Conservation (phyloP, 2,329 filamentous ascomycete species). For the Xylaria sp. region DNA sequence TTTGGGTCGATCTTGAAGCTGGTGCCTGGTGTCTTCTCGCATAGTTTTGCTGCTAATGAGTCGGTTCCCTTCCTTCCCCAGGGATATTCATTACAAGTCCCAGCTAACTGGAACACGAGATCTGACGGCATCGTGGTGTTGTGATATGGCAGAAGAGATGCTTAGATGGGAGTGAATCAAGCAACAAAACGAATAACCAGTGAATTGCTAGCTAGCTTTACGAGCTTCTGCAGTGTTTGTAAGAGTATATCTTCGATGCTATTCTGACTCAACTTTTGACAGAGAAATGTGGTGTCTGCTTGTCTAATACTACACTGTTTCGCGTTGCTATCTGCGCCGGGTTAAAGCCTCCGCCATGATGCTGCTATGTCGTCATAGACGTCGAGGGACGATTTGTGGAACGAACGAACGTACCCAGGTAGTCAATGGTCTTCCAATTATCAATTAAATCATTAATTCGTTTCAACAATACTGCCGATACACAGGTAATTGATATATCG, state of each 20-base stretch:
- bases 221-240: not conserved
- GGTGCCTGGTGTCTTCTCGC: constrained; percentile 71
- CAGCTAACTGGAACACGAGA: constrained; percentile 58
- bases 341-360: constrained; percentile 30
- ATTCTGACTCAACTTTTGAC: not conserved
- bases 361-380: constrained; percentile 45
- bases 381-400: constrained; percentile 16
- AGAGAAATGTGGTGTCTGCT: not conserved
- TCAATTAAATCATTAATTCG: not conserved
- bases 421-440: not conserved
- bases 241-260: not conserved
- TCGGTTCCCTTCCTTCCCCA: constrained; percentile 77
- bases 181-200: not conserved
- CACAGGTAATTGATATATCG: no score
- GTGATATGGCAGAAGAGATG: not conserved
- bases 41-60: constrained; percentile 73
- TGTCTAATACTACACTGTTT: not conserved
- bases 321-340: not conserved
- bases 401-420: not conserved
- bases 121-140: constrained; percentile 22
- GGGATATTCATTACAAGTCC: constrained; percentile 68
- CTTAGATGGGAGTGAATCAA: not conserved
- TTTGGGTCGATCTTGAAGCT: constrained; percentile 72
- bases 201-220: not conserved
- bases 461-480: not conserved